Evolutionary conservation across 225 moss, liverwort and hornwort genomes (phyloP), one percentile per base, ranked within the genome.

Genomic region (Straminergon stramineum): DNA sequence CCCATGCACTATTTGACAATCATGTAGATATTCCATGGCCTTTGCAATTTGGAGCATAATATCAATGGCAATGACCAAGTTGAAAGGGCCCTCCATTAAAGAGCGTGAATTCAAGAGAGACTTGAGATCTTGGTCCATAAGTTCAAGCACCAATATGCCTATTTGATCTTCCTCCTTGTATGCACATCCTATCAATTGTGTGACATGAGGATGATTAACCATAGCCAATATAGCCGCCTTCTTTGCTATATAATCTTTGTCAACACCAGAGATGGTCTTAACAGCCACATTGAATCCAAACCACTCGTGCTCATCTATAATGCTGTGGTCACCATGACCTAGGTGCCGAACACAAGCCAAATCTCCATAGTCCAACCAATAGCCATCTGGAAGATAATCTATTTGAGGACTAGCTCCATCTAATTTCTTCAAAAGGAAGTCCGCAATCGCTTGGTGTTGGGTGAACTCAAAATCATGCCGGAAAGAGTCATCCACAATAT

Each of bases 41-140:
- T 92, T 93, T 43, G 92, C 86, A 78, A 91, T 89, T 79, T 93
- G 93, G 79, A 93, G 88, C 92, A 93, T 93, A 30, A 92, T 92
- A 56, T 93, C 92, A 17, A 92, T 91, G 43, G 92, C 91, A 75
- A 89, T 89, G 15, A 93, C 79, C 89, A 93, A 86, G 53, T 86
- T 89, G 83, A 93, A 93, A 91, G 93, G 93, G 26, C 61, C 65
- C 35, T 89, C 91, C 77, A 55, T 41, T 45, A 82, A 89, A 18
- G 85, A 87, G 41, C 89, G 91, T 6, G 84, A 80, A 82, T 73
- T 82, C 75, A 93, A 55, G 14, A 93, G 90, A 52, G 89, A 91
- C 43, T 71, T 87, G 52, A 93, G 91, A 82, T 93, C 90, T 70
- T 91, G 91, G 43, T 91, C 93, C 92, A 93, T 93, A 24, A 93